A percentile compares a stretch with the other conserved stretches of the same genome.
These are phyloP conservation scores for Eutypa lata DNA, from an alignment of 2,329 filamentous ascomycete genomes.

Conservation along the genomic window DNA sequence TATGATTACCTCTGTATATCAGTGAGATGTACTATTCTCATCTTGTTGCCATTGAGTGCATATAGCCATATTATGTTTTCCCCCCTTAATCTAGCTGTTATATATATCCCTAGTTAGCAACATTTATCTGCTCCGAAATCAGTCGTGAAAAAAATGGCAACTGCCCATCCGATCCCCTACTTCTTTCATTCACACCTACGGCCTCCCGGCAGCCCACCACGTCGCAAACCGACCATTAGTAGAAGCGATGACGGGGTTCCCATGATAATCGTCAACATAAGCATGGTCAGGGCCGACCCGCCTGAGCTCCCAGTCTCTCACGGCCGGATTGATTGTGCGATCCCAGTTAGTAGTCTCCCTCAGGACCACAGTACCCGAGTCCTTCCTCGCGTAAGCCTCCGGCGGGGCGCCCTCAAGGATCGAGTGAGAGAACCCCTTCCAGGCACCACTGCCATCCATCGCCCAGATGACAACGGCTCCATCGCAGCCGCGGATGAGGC, in stretches of 20 bases:
- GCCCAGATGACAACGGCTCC: slow-evolving; percentile 19
- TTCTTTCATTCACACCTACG: neutral
- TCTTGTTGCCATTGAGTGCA: no score
- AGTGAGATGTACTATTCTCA: no score
- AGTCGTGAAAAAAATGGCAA: no score
- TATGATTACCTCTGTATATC: no score
- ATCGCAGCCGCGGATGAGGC: slow-evolving; percentile 27
- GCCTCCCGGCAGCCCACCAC: neutral
- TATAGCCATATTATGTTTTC: no score
- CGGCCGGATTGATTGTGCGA: neutral
- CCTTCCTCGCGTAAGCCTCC: neutral
- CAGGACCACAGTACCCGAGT: neutral
- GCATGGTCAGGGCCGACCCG: slow-evolving; percentile 8
- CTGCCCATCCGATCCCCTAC: no score
- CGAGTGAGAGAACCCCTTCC: slow-evolving; percentile 22
- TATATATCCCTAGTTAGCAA: no score
- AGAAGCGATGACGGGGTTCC: slow-evolving; percentile 14
- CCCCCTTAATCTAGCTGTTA: no score
- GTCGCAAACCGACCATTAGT: slow-evolving; percentile 8
- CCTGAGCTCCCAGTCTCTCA: slow-evolving; percentile 7
- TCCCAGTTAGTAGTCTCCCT: slow-evolving; percentile 6
- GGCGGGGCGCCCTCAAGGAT: slow-evolving; percentile 1
- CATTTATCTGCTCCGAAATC: no score
- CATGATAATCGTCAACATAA: slow-evolving; percentile 18
- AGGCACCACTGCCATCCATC: slow-evolving; percentile 16